Percentiles rank a stretch among this genome's conserved stretches.
phyloP scores from a whole-genome alignment of 257 asterid genomes.

The Dorcoceras hygrometricum region DNA sequence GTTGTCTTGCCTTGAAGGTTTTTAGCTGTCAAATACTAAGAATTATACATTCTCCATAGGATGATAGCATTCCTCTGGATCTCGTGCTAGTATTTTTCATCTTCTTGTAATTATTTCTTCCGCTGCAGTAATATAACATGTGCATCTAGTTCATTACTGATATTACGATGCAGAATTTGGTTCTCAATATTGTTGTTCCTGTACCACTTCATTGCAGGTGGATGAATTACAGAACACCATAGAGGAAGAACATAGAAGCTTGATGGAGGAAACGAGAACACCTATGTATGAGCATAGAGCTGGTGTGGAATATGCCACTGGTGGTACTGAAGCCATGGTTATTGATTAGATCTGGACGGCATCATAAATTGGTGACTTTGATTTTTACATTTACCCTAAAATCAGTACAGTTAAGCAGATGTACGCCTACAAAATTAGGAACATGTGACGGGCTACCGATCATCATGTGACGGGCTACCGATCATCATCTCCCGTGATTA shows the following conservation, averaged over 20 bases:
- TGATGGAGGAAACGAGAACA: slow-evolving; percentile 81
- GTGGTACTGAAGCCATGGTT: slow-evolving; percentile 72
- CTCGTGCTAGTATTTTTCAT: neutral
- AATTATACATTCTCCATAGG: neutral
- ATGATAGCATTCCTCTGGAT: slow-evolving; percentile 1
- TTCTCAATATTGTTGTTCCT: slow-evolving; percentile 13
- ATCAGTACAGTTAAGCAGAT: neutral
- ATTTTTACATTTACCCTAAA: slow-evolving; percentile 11
- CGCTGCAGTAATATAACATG: neutral
- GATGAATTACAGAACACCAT: slow-evolving; percentile 90
- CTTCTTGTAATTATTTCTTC: neutral
- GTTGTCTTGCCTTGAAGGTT: neutral
- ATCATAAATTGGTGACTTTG: neutral
- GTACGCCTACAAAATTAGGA: neutral
- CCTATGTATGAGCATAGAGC: slow-evolving; percentile 64
- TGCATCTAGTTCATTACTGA: neutral
- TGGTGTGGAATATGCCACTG: slow-evolving; percentile 52
- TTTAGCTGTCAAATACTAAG: neutral
- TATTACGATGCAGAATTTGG: neutral
- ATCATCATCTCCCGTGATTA: neutral
- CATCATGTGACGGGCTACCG: neutral
- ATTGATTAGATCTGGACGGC: slow-evolving; percentile 48
- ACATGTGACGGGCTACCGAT: too few species aligned
- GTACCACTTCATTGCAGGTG: slow-evolving; percentile 48
- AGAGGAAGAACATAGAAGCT: slow-evolving; percentile 80